Base-by-base conservation (phyloP, 257 asterid species). In the Petrea volubilis region DNA sequence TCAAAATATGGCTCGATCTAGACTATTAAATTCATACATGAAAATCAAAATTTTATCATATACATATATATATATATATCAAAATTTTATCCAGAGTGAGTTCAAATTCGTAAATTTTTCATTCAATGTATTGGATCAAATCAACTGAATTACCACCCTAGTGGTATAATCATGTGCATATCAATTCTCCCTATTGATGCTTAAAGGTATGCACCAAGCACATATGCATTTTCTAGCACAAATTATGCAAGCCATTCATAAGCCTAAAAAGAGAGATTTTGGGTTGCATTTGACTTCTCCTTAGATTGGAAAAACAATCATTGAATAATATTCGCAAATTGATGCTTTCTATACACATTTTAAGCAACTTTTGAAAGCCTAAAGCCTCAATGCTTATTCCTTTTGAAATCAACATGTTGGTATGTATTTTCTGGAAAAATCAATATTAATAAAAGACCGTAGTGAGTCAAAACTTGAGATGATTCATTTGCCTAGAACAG, bases 401-500 rank as follows among this genome's bases (percentile, higher is more conserved):
- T 40, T 40, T 7, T 10, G 47, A 40, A 13, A 5, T 40, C 13
- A 40, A 40, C 47, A 40, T 40, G 50, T 44, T 6, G 50, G 18
- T 53, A 53, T 53, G 10, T 23, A 6, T 34, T 17, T 53, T 14
- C 31, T 4, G 17, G 11, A 33, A n/a, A 59, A 59, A 24, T 27
- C 17, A 6, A 55, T 55, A 58, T 31, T 28, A 21, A 60, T n/a
- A 38, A 33, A 60, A n/a, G 36, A 17, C 6, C 17, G 2, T 33
- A 17, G 6, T 0, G 21, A 0, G 44, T 36, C 31, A 60, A 60
- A 60, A 60, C 13, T 21, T 60, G 44, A 34, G 43, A 33, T 27
- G 64, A 49, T 67, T 65, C 28, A 7, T 31, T 7, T 36, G 73
- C 49, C 82, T 89, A 89, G 68, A 87, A 79, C 36, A 82, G 63